Conservation (phyloP, 2,329 filamentous ascomycete species). For the Pseudocercospora musae region DNA sequence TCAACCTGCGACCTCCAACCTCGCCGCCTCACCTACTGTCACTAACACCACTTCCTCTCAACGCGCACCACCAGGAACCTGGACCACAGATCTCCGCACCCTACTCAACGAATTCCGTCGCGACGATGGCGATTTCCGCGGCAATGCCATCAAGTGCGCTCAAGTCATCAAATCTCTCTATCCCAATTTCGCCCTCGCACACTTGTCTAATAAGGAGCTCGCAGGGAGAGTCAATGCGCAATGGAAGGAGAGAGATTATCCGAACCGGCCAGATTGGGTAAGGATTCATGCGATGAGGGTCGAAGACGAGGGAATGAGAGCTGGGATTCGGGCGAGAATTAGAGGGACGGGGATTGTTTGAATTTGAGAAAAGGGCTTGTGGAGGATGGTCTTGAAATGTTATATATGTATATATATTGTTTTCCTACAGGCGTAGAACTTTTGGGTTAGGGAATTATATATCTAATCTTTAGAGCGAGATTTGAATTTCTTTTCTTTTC, state of each 20-base stretch:
- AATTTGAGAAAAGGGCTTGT: neutral
- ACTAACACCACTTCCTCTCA: neutral
- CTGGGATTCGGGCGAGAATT: neutral
- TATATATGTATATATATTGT: too few species aligned
- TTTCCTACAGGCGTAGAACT: too few species aligned
- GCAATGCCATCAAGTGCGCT: neutral
- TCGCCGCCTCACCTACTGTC: neutral
- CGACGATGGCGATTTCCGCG: neutral
- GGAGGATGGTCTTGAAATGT: too few species aligned
- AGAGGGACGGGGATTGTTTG: neutral
- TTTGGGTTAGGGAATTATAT: too few species aligned
- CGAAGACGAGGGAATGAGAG: neutral
- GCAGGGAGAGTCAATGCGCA: neutral
- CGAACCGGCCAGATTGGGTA: neutral
- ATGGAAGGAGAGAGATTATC: neutral
- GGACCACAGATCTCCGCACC: neutral
- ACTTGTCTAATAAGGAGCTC: neutral
- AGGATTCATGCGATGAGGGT: neutral
- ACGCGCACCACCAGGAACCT: neutral
- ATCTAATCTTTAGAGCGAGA: too few species aligned
- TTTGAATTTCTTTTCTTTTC: too few species aligned
- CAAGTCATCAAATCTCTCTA: neutral
- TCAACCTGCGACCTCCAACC: too few species aligned
- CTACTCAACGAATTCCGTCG: neutral
- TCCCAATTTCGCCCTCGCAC: neutral